Evolutionary conservation across 176 grass and related monocot species (phyloP), one percentile per base, ranked within the genome.

Genomic region (Rhipidocladum racemiflorum): DNA sequence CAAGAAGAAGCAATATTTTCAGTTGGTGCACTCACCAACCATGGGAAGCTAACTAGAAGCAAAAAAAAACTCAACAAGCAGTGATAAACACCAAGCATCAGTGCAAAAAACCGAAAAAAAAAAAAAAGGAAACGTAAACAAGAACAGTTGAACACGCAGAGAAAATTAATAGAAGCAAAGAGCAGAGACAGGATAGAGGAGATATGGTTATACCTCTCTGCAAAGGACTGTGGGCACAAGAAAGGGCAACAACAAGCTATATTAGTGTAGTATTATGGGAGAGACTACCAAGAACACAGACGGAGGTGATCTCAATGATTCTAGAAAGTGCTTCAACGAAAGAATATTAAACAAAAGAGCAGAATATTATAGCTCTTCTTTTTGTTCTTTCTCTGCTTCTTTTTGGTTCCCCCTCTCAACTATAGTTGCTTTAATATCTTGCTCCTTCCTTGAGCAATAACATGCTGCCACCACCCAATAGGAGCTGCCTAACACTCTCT

Each of bases 251-350:
- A 64, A 64, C 28, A 64, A 51, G 46, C 28, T 64, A 32, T 32
- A 84, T 44, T 72, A 51, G 49, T 59, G 59, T 71, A 72, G 36
- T 72, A 55, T 54, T 80, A 61, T 70, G 71, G 34, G 69, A 89
- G 84, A 82, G 84, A 83, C 45, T 80, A 89, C 83, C 75, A 32
- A 85, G 32, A 75, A 74, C 23, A 57, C 60, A 71, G 79, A 94
- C 89, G 87, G 75, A 80, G 78, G 42, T 72, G 75, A 87, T 81
- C 86, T 79, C 76, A 70, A 78, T 75, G 89, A 84, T 84, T 91
- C 74, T 21, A 83, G 76, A 87, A 82, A 68, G 73, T 71, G 83
- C 75, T 57, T 81, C 36, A 88, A 85, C 70, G 80, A 70, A 49
- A 75, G 71, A 87, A 77, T 53, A 68, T 39, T 69, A 45, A 76